These are phyloP conservation scores for Monilinia vaccinii-corymbosi DNA, from an alignment of 2,329 filamentous ascomycete genomes.

Conservation along the genomic window DNA sequence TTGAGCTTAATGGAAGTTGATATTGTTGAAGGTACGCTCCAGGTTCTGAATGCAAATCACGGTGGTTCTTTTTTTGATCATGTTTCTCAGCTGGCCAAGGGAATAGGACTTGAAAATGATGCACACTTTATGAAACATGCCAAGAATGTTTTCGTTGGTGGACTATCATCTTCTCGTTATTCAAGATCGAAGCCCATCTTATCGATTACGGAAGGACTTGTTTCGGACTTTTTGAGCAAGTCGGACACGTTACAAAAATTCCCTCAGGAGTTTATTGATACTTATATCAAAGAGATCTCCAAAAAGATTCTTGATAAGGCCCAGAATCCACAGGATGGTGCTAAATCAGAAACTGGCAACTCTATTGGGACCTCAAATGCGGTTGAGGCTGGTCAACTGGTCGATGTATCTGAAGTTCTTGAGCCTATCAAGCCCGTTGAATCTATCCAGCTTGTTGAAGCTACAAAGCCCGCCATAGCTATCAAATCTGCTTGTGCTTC, in stretches of 20 bases:
- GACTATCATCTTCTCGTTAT: constrained; percentile 9
- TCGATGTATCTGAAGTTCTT: background rate
- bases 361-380: background rate
- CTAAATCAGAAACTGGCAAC: background rate
- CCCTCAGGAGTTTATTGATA: background rate
- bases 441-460: background rate
- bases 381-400: background rate
- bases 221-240: background rate
- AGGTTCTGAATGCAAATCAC: background rate
- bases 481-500: background rate
- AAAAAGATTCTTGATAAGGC: constrained; percentile 8
- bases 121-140: constrained; percentile 6
- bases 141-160: constrained; percentile 6
- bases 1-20: constrained; percentile 3
- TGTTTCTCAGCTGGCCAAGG: background rate
- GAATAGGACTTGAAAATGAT: constrained; percentile 2
- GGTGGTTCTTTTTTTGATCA: constrained; percentile 10
- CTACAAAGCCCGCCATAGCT: background rate
- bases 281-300: constrained; percentile 4
- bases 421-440: background rate
- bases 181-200: background rate
- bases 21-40: constrained; percentile 1
- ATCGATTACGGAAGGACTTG: constrained; percentile 1
- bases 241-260: constrained; percentile 2
- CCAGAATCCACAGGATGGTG: background rate